Conservation (phyloP, 2,329 filamentous ascomycete species). For the Trichophyton mentagrophytes region DNA sequence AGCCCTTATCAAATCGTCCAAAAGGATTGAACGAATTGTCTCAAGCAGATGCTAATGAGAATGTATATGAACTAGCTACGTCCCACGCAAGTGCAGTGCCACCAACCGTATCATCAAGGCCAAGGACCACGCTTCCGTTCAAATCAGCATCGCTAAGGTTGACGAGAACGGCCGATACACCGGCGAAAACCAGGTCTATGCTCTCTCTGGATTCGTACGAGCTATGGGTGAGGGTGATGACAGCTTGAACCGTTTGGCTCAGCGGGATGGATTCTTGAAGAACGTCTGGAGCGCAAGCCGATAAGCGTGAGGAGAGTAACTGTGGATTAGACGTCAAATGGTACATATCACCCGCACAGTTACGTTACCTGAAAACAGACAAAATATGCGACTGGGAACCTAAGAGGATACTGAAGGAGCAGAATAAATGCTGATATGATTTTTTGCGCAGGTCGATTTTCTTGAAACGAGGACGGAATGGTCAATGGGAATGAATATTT, state of each 20-base stretch:
- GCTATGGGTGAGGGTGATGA: slow-evolving; percentile 98
- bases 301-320: slow-evolving; percentile 20
- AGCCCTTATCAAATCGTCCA: background rate
- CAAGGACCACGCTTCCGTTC: slow-evolving; percentile 98
- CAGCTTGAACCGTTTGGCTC: slow-evolving; percentile 84
- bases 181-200: slow-evolving; percentile 95
- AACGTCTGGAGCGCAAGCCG: slow-evolving; percentile 76
- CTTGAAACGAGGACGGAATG: background rate
- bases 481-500: background rate
- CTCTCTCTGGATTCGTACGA: slow-evolving; percentile 93
- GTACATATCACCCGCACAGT: background rate
- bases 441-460: background rate
- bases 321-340: background rate
- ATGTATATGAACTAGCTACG: slow-evolving; percentile 51
- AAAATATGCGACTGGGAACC: background rate
- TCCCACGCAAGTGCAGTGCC: slow-evolving; percentile 96
- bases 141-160: slow-evolving; percentile 94
- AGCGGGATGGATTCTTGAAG: slow-evolving; percentile 95
- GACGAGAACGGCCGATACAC: slow-evolving; percentile 97
- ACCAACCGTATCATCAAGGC: slow-evolving; percentile 99
- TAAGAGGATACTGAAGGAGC: no score
- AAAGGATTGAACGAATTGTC: background rate
- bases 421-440: background rate
- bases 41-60: background rate
- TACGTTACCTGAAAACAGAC: no score